These are phyloP conservation scores for Venustampulla echinocandica DNA, from an alignment of 495 filamentous ascomycete genomes.

Conservation along the genomic window DNA sequence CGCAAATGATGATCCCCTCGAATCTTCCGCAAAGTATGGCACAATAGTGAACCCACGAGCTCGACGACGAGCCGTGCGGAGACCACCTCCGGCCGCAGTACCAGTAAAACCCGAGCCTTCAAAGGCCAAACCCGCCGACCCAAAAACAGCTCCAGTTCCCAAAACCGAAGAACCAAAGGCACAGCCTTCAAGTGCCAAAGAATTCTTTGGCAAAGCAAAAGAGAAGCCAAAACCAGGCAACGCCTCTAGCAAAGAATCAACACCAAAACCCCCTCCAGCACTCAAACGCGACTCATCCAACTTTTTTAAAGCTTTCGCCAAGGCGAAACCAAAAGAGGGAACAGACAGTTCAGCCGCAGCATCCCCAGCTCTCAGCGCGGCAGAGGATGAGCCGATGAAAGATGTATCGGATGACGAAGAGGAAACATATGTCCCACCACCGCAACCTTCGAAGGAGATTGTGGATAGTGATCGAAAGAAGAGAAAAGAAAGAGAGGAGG, in stretches of 20 bases:
- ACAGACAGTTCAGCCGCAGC: conserved; percentile 33
- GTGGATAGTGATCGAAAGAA: conserved; percentile 39
- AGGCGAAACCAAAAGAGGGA: conserved; percentile 55
- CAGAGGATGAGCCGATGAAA: conserved; percentile 50
- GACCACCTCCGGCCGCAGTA: conserved; percentile 26
- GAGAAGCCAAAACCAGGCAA: conserved; percentile 21
- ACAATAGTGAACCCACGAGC: conserved; percentile 55
- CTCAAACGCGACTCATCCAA: conserved; percentile 55
- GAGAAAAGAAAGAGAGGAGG: conserved; percentile 62
- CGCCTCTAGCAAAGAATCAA: conserved; percentile 26
- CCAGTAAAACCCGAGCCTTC: conserved; percentile 2
- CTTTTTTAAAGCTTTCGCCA: conserved; percentile 80
- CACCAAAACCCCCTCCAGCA: conserved; percentile 28
- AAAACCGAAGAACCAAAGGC: conserved; percentile 23
- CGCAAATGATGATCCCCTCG: conserved; percentile 53
- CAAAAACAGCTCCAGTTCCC: conserved; percentile 21
- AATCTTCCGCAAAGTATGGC: conserved; percentile 53
- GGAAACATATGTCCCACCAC: conserved; percentile 40
- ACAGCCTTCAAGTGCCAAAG: conserved; percentile 20
- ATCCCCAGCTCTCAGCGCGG: conserved; percentile 6
- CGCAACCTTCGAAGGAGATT: conserved; percentile 32
- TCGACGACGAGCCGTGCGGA: conserved; percentile 21
- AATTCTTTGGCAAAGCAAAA: conserved; percentile 24
- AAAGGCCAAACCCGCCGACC: conserved; percentile 18
- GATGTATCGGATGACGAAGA: conserved; percentile 54